These are phyloP conservation scores for Suzukiozyma palmioleophila DNA, from an alignment of 1,139 yeast genomes.

Conservation along the genomic window DNA sequence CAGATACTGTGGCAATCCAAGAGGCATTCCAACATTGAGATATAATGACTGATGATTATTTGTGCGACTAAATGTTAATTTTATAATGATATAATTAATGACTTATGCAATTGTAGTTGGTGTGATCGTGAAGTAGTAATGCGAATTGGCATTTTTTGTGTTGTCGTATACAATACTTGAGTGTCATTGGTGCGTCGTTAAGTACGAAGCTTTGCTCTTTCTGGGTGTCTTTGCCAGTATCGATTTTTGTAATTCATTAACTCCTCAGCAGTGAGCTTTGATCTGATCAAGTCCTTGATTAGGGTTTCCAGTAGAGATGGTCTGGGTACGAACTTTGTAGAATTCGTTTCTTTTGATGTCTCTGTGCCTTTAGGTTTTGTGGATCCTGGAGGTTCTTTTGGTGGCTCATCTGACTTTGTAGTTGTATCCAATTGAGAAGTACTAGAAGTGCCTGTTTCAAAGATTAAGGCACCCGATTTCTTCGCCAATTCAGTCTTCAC, in stretches of 20 bases:
- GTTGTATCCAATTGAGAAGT: not conserved
- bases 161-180: too few species aligned
- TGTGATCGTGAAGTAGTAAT: too few species aligned
- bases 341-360: not conserved
- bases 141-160: too few species aligned
- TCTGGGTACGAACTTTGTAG: too few species aligned
- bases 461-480: constrained; percentile 1
- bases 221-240: constrained; percentile 2
- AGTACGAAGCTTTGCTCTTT: not conserved
- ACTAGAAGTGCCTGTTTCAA: not conserved
- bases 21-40: constrained; percentile 16
- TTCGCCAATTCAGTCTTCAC: not conserved
- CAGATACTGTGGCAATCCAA: constrained; percentile 26
- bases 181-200: too few species aligned
- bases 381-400: not conserved
- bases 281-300: not conserved
- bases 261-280: not conserved
- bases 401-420: not conserved
- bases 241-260: not conserved
- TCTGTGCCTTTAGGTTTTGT: not conserved
- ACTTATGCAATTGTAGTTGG: too few species aligned
- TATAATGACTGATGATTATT: too few species aligned
- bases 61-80: too few species aligned
- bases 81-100: too few species aligned
- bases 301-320: not conserved